A percentile compares a stretch with the other conserved stretches of the same genome.
These are phyloP conservation scores for Boletales sp. DNA, from an alignment of 768 basidiomycete species.

Conservation along the genomic window DNA sequence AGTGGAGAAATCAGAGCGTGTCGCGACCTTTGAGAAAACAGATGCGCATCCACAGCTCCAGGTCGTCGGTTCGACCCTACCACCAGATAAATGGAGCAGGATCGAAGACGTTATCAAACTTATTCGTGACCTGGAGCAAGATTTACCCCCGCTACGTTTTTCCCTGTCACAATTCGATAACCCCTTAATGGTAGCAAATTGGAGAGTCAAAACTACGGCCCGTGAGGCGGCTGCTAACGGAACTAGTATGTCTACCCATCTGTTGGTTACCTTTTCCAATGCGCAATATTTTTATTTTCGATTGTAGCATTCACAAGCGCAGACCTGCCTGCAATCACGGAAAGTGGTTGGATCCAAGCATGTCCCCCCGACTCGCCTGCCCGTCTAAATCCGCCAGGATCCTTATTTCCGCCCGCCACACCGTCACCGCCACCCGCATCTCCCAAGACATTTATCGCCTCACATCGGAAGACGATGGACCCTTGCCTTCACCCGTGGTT, in stretches of 20 bases:
- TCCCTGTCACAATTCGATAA: constrained; percentile 30
- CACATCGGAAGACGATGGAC: constrained; percentile 35
- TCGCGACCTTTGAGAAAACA: constrained; percentile 27
- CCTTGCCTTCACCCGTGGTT: constrained; percentile 35
- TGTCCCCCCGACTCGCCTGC: constrained; percentile 24
- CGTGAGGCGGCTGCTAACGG: constrained; percentile 27
- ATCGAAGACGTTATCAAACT: constrained; percentile 20
- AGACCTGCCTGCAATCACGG: constrained; percentile 33
- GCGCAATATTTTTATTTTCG: neutral
- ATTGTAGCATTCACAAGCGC: constrained; percentile 24
- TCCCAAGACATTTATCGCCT: constrained; percentile 32
- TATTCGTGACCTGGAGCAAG: constrained; percentile 24
- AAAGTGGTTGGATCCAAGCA: constrained; percentile 21
- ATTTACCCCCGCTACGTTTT: constrained; percentile 31
- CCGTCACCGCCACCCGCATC: neutral
- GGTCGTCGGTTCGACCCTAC: constrained; percentile 13
- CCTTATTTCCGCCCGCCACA: constrained; percentile 9
- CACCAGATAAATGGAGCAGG: neutral
- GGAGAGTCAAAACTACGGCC: constrained; percentile 20
- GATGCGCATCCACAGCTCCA: constrained; percentile 3
- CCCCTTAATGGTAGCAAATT: constrained; percentile 25
- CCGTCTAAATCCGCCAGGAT: constrained; percentile 19
- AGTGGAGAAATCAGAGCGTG: constrained; percentile 11
- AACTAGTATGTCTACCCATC: constrained; percentile 16
- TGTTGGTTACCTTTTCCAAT: neutral